Conservation (phyloP, 495 filamentous ascomycete species). For the Copromyces sp. region DNA sequence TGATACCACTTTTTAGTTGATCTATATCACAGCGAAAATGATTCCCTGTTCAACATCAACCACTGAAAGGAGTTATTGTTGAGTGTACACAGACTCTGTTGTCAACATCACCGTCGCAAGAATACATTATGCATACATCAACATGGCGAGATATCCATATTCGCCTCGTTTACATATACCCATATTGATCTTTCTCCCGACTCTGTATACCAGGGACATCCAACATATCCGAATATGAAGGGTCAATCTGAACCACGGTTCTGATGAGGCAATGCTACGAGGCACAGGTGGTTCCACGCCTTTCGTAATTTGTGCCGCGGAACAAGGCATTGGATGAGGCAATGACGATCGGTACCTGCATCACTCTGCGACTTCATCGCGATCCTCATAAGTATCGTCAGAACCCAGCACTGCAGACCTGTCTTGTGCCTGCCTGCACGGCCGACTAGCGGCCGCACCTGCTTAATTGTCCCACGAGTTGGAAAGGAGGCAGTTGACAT, state of each 20-base stretch:
- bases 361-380: not conserved
- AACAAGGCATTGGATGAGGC: not conserved
- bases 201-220: not conserved
- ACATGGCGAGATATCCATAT: not conserved
- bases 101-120: not conserved
- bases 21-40: not conserved
- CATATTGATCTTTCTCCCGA: not conserved
- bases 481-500: not conserved
- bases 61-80: not conserved
- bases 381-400: not conserved
- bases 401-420: not conserved
- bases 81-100: not conserved
- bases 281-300: not conserved
- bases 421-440: not conserved
- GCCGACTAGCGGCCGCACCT: not conserved
- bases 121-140: not conserved
- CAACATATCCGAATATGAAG: not conserved
- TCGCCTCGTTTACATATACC: not conserved
- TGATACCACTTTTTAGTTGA: not conserved
- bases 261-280: not conserved
- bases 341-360: not conserved
- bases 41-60: not conserved
- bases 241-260: not conserved
- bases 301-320: not conserved
- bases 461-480: not conserved